These are phyloP conservation scores for Condylostoma magnum DNA, from an alignment of 169 alveolate genomes.

Conservation along the genomic window DNA sequence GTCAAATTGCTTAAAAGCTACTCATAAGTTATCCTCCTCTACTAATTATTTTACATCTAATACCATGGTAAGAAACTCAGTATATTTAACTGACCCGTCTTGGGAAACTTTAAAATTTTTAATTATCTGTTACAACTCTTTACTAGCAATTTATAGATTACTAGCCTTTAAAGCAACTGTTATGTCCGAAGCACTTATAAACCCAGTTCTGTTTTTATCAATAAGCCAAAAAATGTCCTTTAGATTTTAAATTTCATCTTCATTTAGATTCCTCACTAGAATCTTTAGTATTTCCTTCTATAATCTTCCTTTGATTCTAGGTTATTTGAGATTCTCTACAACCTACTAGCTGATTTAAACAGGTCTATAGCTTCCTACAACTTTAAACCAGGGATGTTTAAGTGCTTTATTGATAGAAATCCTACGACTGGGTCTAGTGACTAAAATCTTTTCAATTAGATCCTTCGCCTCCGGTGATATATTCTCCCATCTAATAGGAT, in stretches of 20 bases:
- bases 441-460: slow-evolving; percentile 29
- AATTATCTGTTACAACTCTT: background rate
- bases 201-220: slow-evolving; percentile 23
- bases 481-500: slow-evolving; percentile 37
- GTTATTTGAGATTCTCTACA: background rate
- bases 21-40: slow-evolving; percentile 15
- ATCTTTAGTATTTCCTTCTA: slow-evolving; percentile 12
- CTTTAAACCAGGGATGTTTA: slow-evolving; percentile 61
- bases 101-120: background rate
- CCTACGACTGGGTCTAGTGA: slow-evolving; percentile 37
- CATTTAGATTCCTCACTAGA: background rate
- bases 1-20: slow-evolving; percentile 24
- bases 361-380: no score
- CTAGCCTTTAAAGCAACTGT: slow-evolving; percentile 4
- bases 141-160: background rate
- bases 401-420: slow-evolving; percentile 58
- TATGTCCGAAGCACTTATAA: slow-evolving; percentile 22
- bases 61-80: slow-evolving; percentile 15
- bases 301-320: slow-evolving; percentile 11
- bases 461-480: slow-evolving; percentile 43
- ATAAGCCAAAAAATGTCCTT: background rate
- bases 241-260: background rate
- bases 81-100: slow-evolving; percentile 18
- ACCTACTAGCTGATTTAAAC: background rate
- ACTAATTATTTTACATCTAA: slow-evolving; percentile 7